Percentiles rank a stretch among this genome's conserved stretches.
phyloP scores from a whole-genome alignment of 495 filamentous ascomycete genomes.

The Aspergillus leporis region DNA sequence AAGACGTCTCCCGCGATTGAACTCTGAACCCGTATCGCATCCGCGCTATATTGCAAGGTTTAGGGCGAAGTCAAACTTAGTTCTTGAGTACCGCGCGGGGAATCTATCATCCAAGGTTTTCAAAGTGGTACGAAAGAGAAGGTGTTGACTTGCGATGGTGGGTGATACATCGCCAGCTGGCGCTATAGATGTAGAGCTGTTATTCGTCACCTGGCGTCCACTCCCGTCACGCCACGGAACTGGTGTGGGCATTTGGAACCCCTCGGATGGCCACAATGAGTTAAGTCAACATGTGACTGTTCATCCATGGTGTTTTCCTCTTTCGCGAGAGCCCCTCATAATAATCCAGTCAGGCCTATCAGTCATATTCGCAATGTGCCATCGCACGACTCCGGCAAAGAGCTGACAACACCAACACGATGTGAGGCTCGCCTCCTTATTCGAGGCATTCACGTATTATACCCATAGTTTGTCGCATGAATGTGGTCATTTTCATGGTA shows the following conservation, averaged over 20 bases:
- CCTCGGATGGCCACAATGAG: not conserved
- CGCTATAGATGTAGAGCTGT: not conserved
- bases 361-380: no score
- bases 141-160: not conserved
- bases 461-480: no score
- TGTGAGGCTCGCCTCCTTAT: no score
- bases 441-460: no score
- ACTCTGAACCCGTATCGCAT: not conserved
- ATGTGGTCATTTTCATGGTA: no score
- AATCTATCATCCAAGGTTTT: not conserved
- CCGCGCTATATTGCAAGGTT: not conserved
- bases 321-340: no score
- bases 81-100: not conserved
- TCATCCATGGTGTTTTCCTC: not conserved
- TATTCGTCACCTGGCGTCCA: not conserved
- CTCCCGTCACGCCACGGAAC: slow-evolving; percentile 3
- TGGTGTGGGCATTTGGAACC: not conserved
- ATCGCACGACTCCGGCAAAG: no score
- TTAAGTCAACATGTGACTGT: not conserved
- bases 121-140: not conserved
- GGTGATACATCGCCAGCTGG: slow-evolving; percentile 2
- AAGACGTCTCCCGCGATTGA: not conserved
- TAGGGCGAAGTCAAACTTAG: not conserved
- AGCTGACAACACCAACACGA: no score
- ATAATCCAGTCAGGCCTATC: no score